Evolutionary conservation across 202 grass and related monocot species (phyloP), one percentile per base, ranked within the genome.

Genomic region (Miscanthus sacchariflorus): DNA sequence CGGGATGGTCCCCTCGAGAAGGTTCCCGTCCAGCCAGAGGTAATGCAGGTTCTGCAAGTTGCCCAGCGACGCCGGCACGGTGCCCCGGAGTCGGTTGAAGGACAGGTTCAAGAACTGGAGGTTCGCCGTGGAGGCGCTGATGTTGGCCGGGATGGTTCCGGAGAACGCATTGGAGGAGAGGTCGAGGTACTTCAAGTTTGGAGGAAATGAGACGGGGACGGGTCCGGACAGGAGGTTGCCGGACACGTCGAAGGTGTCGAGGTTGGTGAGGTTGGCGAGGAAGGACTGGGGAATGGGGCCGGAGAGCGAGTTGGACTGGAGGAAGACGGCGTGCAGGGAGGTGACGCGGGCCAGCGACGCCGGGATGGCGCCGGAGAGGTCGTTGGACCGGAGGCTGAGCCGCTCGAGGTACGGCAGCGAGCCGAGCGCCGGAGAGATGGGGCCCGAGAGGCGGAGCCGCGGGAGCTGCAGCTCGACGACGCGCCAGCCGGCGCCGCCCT

Each of bases 21-120:
- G 86, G 90, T 99, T 99, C 48, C 91, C 92, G 39, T 99, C 97
- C 21, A 99, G 84, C 93, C 91, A 99, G 70, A 99, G 97, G 90
- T 93, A 96, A 79, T 91, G 91, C 64, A 99, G 91, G 81, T 90
- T 73, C 77, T 93, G 93, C 56, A 99, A 68, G 15, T 78, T 28
- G 9, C 91, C 97, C 4, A 99, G 91, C 42, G 93, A 90, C 38
- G 91, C 83, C 38, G 94, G 94, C 3, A 99, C 89, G 6, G 94
- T 99, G 23, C 97, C 94, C 38, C 91, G 88, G 58, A 99, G 94
- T 9, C 97, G 91, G 86, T 99, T 99, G 83, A 81, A 92, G 67
- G 94, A 96, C 28, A 99, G 86, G 84, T 99, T 96, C 48, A 99
- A 42, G 70, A 92, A 90, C 94, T 99, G 94, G 68, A 99, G 93